Percentiles rank a stretch among this genome's conserved stretches.
These are phyloP conservation scores for Kockiozyma suomiensis DNA, from an alignment of 805 yeast genomes.

Conservation along the genomic window DNA sequence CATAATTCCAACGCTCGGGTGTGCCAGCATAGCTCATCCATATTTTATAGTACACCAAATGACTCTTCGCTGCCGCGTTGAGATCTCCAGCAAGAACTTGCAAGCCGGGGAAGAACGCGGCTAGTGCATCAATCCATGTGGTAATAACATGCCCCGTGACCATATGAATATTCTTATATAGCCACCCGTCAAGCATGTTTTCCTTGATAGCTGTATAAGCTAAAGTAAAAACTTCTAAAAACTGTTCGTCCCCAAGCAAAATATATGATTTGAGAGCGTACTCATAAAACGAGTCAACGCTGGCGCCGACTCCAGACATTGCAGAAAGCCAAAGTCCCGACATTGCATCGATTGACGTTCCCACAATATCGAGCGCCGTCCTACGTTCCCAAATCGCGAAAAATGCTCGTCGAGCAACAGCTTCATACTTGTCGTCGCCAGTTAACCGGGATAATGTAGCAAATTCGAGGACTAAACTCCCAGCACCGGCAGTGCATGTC, in stretches of 20 bases:
- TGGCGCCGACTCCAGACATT: constrained; percentile 84
- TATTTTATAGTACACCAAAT: constrained; percentile 65
- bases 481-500: constrained; percentile 87
- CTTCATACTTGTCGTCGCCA: constrained; percentile 70
- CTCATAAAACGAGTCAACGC: constrained; percentile 88
- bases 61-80: constrained; percentile 61
- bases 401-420: constrained; percentile 62
- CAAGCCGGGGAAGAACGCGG: constrained; percentile 88
- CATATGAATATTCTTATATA: constrained; percentile 59
- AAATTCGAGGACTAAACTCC: constrained; percentile 79
- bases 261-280: constrained; percentile 79
- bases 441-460: constrained; percentile 74
- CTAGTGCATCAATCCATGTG: constrained; percentile 80
- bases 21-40: constrained; percentile 81
- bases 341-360: constrained; percentile 72
- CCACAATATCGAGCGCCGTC: constrained; percentile 64
- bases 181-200: constrained; percentile 56
- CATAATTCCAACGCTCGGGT: constrained; percentile 83
- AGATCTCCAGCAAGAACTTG: constrained; percentile 78
- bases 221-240: constrained; percentile 57
- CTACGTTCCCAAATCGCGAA: constrained; percentile 70
- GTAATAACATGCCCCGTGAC: constrained; percentile 54
- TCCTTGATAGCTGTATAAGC: constrained; percentile 62
- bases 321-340: constrained; percentile 58
- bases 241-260: constrained; percentile 63